Evolutionary conservation across 306 rosid species (phyloP).

Genomic region (Dryas drummondii): DNA sequence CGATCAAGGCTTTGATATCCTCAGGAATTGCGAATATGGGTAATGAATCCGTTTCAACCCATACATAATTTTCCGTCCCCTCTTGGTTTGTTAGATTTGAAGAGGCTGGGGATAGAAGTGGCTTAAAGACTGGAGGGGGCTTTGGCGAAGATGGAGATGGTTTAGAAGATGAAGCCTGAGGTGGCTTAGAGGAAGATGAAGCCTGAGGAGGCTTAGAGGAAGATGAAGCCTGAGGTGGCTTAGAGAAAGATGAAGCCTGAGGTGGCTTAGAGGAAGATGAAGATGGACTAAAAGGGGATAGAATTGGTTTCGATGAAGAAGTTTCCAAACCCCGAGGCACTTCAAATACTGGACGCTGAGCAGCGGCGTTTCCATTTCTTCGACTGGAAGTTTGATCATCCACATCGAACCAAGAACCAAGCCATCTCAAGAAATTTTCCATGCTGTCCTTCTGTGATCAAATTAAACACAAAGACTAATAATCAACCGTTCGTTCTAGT

Average conservation of each 20-base stretch:
- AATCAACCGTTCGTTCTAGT: too few relatives aligned
- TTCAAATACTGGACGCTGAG: not conserved
- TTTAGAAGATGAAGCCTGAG: not conserved
- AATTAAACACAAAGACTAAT: not conserved
- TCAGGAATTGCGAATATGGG: conserved; percentile 28
- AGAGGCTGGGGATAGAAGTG: not conserved
- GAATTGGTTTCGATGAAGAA: not conserved
- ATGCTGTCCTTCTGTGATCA: not conserved
- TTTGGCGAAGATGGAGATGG: not conserved
- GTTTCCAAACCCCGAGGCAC: not conserved
- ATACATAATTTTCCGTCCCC: not conserved
- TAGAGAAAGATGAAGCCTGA: not conserved
- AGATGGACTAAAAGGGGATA: not conserved
- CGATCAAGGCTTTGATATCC: conserved; percentile 29
- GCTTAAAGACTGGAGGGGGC: not conserved
- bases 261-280: not conserved
- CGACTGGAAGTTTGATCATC: not conserved
- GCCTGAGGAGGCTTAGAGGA: not conserved
- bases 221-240: not conserved
- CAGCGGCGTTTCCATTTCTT: not conserved
- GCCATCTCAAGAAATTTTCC: conserved; percentile 1
- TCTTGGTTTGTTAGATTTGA: not conserved
- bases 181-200: not conserved
- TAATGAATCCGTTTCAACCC: conserved; percentile 19
- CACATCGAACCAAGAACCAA: conserved; percentile 26